Conservation (phyloP, 2,329 filamentous ascomycete genomes). For the Colletotrichum eremochloae region DNA sequence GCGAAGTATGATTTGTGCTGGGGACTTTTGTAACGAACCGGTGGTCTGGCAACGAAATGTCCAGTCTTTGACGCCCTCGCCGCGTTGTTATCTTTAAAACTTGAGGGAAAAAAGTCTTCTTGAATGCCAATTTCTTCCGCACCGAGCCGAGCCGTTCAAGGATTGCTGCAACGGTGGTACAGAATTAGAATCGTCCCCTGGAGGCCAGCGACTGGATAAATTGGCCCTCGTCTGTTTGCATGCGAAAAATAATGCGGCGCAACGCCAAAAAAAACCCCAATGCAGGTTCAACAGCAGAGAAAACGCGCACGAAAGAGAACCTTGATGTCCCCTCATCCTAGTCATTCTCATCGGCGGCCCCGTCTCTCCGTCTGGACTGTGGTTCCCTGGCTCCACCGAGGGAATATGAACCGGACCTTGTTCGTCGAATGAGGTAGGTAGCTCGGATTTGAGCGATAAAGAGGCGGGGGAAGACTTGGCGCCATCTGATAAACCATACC, state of each 20-base stretch:
- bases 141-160: neutral
- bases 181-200: neutral
- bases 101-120: neutral
- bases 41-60: conserved; percentile 3
- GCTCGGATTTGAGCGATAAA: conserved; percentile 5
- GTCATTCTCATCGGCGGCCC: conserved; percentile 19
- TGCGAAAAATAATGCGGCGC: neutral
- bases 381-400: conserved; percentile 23
- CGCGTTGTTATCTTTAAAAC: neutral
- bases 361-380: conserved; percentile 12
- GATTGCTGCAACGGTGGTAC: neutral
- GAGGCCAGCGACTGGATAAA: neutral
- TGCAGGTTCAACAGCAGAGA: neutral
- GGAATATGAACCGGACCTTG: neutral
- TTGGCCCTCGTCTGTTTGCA: too few species aligned
- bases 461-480: conserved; percentile 1
- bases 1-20: neutral
- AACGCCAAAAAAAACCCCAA: neutral
- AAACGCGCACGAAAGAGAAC: neutral
- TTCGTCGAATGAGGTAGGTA: conserved; percentile 5
- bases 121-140: neutral
- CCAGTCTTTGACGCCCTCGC: neutral
- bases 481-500: neutral
- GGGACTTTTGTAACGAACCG: too few species aligned
- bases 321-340: conserved; percentile 19